Base-by-base conservation (phyloP, 345 rosid genomes). In the Salix dunnii region DNA sequence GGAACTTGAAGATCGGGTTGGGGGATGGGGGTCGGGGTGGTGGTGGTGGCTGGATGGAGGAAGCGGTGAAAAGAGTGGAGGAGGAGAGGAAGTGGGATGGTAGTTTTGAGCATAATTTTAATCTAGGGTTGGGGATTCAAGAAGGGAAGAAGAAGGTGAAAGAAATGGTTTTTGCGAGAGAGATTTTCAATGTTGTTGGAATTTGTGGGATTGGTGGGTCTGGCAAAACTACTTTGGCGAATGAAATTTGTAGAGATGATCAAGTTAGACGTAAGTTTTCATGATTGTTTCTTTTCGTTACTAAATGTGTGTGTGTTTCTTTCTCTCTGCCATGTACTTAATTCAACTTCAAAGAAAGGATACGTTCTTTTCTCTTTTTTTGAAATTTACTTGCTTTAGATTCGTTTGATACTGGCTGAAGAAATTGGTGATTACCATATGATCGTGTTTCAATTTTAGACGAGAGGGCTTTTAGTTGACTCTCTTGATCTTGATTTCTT, bases 161-260 rank as follows among this genome's bases (percentile, higher is more conserved):
- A 84, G 92, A 91, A 83, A 89, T 90, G 97, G n/a, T 95, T 25
- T 79, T 85, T 13, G 87, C 33, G 27, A 73, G 82, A 23, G 86
- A 90, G 0, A 77, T 73, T 69, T 68, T 76, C 23, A 77, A 73
- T 35, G 69, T 91, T 70, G 64, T 91, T 61, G 98, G 94, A 68
- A 91, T 93, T 53, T 70, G 73, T 75, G 98, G 99, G 5, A 93
- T 91, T 77, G 99, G 96, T 1, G 99, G 97, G 25, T 92, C 92
- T 0, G 99, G 99, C 0, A 95, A 95, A 71, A 93, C 99, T 7
- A 93, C 99, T 72, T 81, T 95, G 81, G 99, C 94, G 33, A 76
- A 67, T 76, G 94, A 95, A 78, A 65, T 90, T 76, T 80, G 87
- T 68, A 86, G 78, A 76, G 99, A 95, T 68, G 77, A 77, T 74